Conservation (phyloP, 495 filamentous ascomycete genomes). For the Elaphomyces granulatus region DNA sequence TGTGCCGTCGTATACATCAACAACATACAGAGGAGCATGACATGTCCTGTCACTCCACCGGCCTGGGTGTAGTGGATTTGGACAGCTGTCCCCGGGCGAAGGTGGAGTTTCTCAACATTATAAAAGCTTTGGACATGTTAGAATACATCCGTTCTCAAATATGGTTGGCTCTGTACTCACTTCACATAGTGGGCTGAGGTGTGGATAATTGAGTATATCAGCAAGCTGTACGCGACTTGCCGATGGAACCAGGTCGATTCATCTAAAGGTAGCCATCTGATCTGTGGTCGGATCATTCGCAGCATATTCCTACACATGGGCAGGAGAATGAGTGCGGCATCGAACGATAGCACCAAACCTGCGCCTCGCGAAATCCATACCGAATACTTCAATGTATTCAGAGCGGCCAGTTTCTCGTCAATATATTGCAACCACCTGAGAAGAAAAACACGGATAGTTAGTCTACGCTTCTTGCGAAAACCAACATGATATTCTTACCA, state of each 20-base stretch:
- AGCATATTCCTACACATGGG: slow-evolving; percentile 92
- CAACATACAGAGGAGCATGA: slow-evolving; percentile 98
- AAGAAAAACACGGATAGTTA: slow-evolving; percentile 11
- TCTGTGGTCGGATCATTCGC: slow-evolving; percentile 68
- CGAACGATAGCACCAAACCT: slow-evolving; percentile 65
- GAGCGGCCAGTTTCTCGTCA: slow-evolving; percentile 49
- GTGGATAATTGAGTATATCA: slow-evolving; percentile 72
- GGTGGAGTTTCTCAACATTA: slow-evolving; percentile 77
- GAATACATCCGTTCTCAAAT: slow-evolving; percentile 5
- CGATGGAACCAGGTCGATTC: slow-evolving; percentile 96
- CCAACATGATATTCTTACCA: slow-evolving; percentile 43
- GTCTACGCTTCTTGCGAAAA: slow-evolving; percentile 1
- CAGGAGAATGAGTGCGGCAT: slow-evolving; percentile 74
- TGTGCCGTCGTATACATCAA: slow-evolving; percentile 97
- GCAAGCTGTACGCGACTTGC: slow-evolving; percentile 79
- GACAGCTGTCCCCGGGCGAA: slow-evolving; percentile 69
- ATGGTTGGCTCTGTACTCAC: slow-evolving; percentile 40
- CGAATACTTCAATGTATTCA: slow-evolving; percentile 74
- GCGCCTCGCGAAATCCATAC: slow-evolving; percentile 96
- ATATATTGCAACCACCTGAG: slow-evolving; percentile 61
- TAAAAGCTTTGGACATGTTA: slow-evolving; percentile 59
- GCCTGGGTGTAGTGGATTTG: slow-evolving; percentile 85
- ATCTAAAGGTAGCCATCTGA: slow-evolving; percentile 79
- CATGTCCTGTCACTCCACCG: slow-evolving; percentile 87
- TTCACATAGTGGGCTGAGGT: slow-evolving; percentile 83